phyloP scores from a whole-genome alignment of 192 early-diverging fungal species.

The Gonapodya prolifera region DNA sequence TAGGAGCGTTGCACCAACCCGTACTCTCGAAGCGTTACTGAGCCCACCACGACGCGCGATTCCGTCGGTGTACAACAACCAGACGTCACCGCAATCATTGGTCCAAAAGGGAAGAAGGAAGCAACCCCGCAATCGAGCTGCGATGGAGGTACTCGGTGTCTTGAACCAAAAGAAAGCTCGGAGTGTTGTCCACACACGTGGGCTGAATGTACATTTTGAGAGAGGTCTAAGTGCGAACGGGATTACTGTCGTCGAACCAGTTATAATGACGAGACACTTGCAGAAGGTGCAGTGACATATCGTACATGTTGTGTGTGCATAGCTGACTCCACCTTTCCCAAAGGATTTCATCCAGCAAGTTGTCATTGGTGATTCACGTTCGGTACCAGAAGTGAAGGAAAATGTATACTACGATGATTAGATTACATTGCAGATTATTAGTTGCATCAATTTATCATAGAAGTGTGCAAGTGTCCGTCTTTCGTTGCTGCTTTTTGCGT shows the following conservation, averaged over 20 bases:
- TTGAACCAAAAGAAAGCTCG: neutral
- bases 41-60: neutral
- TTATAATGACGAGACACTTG: neutral
- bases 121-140: too few species aligned
- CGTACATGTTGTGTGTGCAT: neutral
- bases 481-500: neutral
- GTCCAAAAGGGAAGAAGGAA: too few species aligned
- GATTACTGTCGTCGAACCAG: neutral
- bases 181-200: neutral
- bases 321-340: neutral
- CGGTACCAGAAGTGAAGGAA: neutral
- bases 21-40: neutral
- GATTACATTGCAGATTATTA: too few species aligned
- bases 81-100: too few species aligned
- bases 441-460: neutral
- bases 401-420: too few species aligned
- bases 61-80: neutral
- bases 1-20: neutral
- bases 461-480: neutral
- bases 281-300: neutral
- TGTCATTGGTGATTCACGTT: neutral
- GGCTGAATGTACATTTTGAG: neutral
- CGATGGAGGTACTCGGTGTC: too few species aligned
- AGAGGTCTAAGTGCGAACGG: neutral
- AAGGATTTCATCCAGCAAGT: neutral